Percentiles rank a stretch among this genome's conserved stretches.
Evolutionary conservation across 2,329 filamentous ascomycete genomes (phyloP).

Genomic region (Monilinia polystroma): DNA sequence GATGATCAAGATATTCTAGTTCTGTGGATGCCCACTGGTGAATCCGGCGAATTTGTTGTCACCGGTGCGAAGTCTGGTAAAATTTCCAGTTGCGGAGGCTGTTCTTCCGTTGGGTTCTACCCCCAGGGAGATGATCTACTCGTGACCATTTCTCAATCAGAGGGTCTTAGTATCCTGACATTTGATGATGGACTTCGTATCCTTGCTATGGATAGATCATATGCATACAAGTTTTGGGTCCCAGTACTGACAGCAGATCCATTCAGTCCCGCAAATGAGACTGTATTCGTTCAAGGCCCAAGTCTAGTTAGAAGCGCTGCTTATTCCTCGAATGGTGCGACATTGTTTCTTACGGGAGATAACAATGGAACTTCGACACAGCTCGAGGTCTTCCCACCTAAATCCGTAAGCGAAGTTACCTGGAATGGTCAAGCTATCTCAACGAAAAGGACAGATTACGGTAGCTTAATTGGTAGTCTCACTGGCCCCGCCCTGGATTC

Average conservation of each 20-base stretch:
- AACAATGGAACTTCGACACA: slow-evolving; percentile 42
- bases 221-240: slow-evolving; percentile 58
- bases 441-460: slow-evolving; percentile 44
- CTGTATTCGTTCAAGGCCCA: slow-evolving; percentile 52
- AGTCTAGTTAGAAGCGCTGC: slow-evolving; percentile 51
- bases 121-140: slow-evolving; percentile 44
- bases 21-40: slow-evolving; percentile 54
- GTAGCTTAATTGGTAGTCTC: slow-evolving; percentile 40
- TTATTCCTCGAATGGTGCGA: slow-evolving; percentile 38
- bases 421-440: slow-evolving; percentile 50
- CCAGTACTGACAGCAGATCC: slow-evolving; percentile 49
- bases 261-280: slow-evolving; percentile 33
- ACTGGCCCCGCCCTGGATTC: slow-evolving; percentile 23
- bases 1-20: slow-evolving; percentile 50
- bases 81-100: slow-evolving; percentile 45
- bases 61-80: slow-evolving; percentile 54
- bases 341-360: slow-evolving; percentile 48
- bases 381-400: slow-evolving; percentile 50
- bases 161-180: slow-evolving; percentile 49
- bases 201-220: slow-evolving; percentile 53
- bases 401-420: slow-evolving; percentile 46
- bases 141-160: slow-evolving; percentile 50
- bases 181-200: slow-evolving; percentile 50
- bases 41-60: slow-evolving; percentile 54
- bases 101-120: slow-evolving; percentile 46